phyloP scores from a whole-genome alignment of 106 monocot genomes.

The Triglochin maritima region DNA sequence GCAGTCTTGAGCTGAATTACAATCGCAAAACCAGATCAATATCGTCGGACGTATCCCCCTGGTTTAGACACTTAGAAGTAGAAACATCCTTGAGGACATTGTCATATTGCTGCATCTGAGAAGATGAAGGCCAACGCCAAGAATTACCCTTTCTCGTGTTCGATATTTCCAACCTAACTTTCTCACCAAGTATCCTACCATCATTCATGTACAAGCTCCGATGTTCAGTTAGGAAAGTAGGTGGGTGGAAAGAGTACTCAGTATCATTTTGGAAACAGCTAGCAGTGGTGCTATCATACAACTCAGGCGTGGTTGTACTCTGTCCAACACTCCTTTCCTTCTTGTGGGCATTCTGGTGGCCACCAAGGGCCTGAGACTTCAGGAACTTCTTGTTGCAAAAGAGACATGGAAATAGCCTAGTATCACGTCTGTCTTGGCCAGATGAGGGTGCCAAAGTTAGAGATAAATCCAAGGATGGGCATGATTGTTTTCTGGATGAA shows the following conservation, averaged over 20 bases:
- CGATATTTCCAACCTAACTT: no score
- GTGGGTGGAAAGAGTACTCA: not conserved
- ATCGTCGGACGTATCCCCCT: no score
- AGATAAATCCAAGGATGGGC: slow-evolving; percentile 12
- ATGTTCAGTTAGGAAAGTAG: not conserved
- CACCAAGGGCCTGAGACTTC: slow-evolving; percentile 79
- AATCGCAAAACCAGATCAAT: no score
- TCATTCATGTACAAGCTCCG: not conserved
- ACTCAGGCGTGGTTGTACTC: slow-evolving; percentile 5
- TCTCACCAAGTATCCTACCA: not conserved
- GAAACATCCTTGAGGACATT: no score
- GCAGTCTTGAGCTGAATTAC: no score
- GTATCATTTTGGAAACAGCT: no score
- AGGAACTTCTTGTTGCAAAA: slow-evolving; percentile 91
- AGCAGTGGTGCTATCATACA: not conserved
- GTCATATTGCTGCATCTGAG: no score
- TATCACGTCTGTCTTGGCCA: slow-evolving; percentile 7
- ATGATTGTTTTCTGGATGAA: not conserved
- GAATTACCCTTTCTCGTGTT: no score
- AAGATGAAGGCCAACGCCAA: no score
- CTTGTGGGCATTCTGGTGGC: slow-evolving; percentile 87
- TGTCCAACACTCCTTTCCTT: slow-evolving; percentile 54
- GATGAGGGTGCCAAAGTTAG: slow-evolving; percentile 20
- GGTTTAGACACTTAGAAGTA: no score
- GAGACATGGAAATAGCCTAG: slow-evolving; percentile 67